Evolutionary conservation across 495 filamentous ascomycete genomes (phyloP).

Genomic region (Neurospora cerealis): DNA sequence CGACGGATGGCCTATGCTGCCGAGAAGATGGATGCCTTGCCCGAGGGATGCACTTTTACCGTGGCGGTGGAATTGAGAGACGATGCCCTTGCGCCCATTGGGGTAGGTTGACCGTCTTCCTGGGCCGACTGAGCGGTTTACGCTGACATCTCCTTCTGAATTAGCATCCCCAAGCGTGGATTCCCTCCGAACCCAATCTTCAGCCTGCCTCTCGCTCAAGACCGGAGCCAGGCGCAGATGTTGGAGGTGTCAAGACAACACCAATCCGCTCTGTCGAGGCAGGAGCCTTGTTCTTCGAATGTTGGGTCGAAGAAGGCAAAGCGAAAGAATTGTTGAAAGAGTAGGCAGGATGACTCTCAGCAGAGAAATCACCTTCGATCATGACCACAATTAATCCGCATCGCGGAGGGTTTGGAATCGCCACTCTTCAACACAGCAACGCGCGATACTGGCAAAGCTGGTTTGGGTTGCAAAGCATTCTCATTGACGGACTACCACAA

Average conservation of each 20-base stretch:
- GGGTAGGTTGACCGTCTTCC: conserved; percentile 30
- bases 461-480: background rate
- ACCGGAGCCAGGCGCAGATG: conserved; percentile 24
- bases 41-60: conserved; percentile 72
- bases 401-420: background rate
- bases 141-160: background rate
- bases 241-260: conserved; percentile 38
- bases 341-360: background rate
- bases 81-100: conserved; percentile 64
- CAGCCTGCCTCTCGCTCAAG: conserved; percentile 30
- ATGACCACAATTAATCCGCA: background rate
- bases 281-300: conserved; percentile 56
- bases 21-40: conserved; percentile 53
- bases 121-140: background rate
- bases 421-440: background rate
- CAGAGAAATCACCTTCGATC: background rate
- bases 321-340: conserved; percentile 17
- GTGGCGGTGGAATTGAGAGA: conserved; percentile 77
- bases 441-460: background rate
- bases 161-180: conserved; percentile 56
- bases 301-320: conserved; percentile 53
- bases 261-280: conserved; percentile 52
- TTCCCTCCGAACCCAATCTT: conserved; percentile 45
- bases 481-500: background rate
- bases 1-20: conserved; percentile 43